These are phyloP conservation scores for Gaeumannomyces tritici DNA, from an alignment of 2,329 filamentous ascomycete genomes.

Conservation along the genomic window DNA sequence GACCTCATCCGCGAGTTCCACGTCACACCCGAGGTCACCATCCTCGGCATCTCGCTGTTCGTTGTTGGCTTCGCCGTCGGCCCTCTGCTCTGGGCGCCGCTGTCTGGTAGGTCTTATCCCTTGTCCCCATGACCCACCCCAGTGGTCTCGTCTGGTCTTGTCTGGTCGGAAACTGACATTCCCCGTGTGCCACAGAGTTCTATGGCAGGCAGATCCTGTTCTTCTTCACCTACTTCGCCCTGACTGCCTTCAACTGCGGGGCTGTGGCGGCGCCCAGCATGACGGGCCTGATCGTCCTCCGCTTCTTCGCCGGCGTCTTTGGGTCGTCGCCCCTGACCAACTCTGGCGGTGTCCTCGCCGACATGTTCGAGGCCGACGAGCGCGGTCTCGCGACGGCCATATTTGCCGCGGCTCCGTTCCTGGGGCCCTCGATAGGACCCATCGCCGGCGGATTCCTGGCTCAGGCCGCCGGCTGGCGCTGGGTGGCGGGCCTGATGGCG, in stretches of 20 bases:
- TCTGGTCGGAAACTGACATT: not conserved
- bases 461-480: conserved; percentile 56
- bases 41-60: conserved; percentile 53
- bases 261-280: conserved; percentile 48
- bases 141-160: not conserved
- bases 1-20: conserved; percentile 46
- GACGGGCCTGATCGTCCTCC: conserved; percentile 48
- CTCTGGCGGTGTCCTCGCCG: conserved; percentile 51
- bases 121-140: not conserved
- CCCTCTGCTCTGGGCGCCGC: conserved; percentile 48
- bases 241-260: conserved; percentile 53
- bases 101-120: conserved; percentile 22
- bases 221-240: conserved; percentile 41
- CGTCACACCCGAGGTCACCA: conserved; percentile 40
- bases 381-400: conserved; percentile 50
- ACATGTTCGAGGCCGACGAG: conserved; percentile 44
- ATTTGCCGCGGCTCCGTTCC: conserved; percentile 56
- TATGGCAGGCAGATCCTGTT: conserved; percentile 53
- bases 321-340: conserved; percentile 54
- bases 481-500: conserved; percentile 58
- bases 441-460: conserved; percentile 60
- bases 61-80: conserved; percentile 48
- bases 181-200: conserved; percentile 33
- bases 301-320: conserved; percentile 55
- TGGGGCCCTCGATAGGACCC: conserved; percentile 54